Evolutionary conservation across 2,329 filamentous ascomycete genomes (phyloP).

Genomic region (Calonectria ilicicola): DNA sequence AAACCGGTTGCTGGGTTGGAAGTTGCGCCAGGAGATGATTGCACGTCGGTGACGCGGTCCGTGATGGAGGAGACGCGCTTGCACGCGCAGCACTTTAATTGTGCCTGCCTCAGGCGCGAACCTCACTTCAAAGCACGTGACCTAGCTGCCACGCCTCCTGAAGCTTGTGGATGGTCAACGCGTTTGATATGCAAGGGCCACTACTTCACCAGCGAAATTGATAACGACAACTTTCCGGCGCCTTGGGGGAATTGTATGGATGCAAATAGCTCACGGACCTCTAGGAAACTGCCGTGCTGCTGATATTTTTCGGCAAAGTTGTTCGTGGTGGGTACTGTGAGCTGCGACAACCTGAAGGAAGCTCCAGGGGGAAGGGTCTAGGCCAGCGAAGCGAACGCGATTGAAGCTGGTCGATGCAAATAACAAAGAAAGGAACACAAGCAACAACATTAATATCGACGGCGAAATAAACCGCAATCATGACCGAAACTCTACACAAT

Average conservation of each 20-base stretch:
- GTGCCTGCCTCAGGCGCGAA: conserved; percentile 50
- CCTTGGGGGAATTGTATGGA: conserved; percentile 30
- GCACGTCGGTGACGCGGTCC: conserved; percentile 53
- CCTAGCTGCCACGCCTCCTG: conserved; percentile 40
- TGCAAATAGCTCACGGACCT: conserved; percentile 33
- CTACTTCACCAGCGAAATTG: conserved; percentile 31
- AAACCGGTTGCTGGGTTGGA: conserved; percentile 39
- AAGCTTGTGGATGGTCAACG: conserved; percentile 42
- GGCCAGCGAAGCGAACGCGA: conserved; percentile 32
- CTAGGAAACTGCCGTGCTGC: conserved; percentile 14
- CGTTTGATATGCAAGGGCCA: conserved; percentile 37
- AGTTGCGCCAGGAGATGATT: conserved; percentile 44
- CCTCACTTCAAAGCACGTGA: conserved; percentile 45
- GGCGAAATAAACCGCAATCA: conserved; percentile 42
- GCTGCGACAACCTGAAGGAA: conserved; percentile 31
- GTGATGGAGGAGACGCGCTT: conserved; percentile 49
- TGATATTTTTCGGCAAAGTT: conserved; percentile 21
- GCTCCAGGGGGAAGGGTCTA: conserved; percentile 35
- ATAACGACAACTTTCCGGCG: conserved; percentile 35
- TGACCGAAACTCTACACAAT: conserved; percentile 84
- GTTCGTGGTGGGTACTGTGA: conserved; percentile 29
- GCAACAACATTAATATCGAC: conserved; percentile 21
- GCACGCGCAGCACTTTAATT: conserved; percentile 54
- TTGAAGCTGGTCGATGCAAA: conserved; percentile 32
- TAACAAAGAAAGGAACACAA: conserved; percentile 20